Evolutionary conservation across 2,329 filamentous ascomycete genomes (phyloP).

Genomic region (Talaromyces albobiverticillius): DNA sequence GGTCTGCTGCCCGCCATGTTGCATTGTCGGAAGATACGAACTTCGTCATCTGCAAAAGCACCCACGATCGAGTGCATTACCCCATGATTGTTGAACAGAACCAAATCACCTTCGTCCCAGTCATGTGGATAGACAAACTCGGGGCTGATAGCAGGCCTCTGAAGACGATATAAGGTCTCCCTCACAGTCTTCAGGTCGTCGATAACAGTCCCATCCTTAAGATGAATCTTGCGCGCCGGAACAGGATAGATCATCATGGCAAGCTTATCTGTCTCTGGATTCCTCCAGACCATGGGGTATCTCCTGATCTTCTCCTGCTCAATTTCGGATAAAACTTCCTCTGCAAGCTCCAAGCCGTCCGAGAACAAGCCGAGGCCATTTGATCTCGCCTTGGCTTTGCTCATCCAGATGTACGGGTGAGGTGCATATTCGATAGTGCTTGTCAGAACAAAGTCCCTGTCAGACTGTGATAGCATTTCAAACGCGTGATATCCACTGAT

Average conservation of each 20-base stretch:
- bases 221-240: constrained; percentile 66
- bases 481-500: constrained; percentile 70
- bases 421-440: constrained; percentile 72
- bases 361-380: constrained; percentile 69
- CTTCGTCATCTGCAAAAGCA: constrained; percentile 69
- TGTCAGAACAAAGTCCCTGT: constrained; percentile 64
- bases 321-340: constrained; percentile 61
- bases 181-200: constrained; percentile 65
- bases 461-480: constrained; percentile 60
- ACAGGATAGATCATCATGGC: constrained; percentile 73
- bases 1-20: constrained; percentile 64
- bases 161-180: constrained; percentile 67
- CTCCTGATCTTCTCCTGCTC: constrained; percentile 66
- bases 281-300: constrained; percentile 74
- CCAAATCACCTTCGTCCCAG: constrained; percentile 72
- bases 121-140: constrained; percentile 68
- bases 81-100: constrained; percentile 75
- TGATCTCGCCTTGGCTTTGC: constrained; percentile 61
- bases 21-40: constrained; percentile 72
- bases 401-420: constrained; percentile 83
- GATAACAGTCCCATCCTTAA: constrained; percentile 64
- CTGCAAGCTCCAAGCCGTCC: constrained; percentile 61
- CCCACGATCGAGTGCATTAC: constrained; percentile 73
- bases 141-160: constrained; percentile 70
- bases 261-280: constrained; percentile 65